Evolutionary conservation across 176 grass and related monocot species (phyloP), one percentile per base, ranked within the genome.

Genomic region (Eremochloa ophiuroides): DNA sequence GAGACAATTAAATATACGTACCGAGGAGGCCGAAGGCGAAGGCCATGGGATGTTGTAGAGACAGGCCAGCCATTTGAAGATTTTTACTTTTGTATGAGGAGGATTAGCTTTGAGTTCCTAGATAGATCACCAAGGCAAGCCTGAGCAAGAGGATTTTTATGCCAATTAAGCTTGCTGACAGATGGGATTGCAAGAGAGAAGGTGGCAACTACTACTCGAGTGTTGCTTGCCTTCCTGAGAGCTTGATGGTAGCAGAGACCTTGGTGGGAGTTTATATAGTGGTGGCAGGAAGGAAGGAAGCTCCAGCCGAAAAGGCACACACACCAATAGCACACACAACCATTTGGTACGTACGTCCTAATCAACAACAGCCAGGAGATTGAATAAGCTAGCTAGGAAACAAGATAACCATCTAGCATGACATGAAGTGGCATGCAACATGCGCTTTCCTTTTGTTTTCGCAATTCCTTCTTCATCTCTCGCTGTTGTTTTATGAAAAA

Each of bases 11-110:
- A n/a, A n/a, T n/a, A 35, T 1, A 35, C 3, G 65, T 86, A 93
- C 92, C 92, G 78, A 94, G 65, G 73, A 94, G 84, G 35, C 92
- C 92, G 53, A 94, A 94, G 41, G 75, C 17, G 30, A 91, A 91
- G 34, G 81, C 91, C 91, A 77, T 76, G 9, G 91, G 91, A n/a
- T 93, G 85, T 9, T 88, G 66, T 59, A 83, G 64, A 15, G 91
- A 93, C 17, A 93, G 17, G 62, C 85, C 85, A 56, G 85, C 91
- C 91, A 93, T 93, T 71, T 53, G 67, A 77, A 23, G 74, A 62
- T 38, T 41, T 12, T 71, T 15, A 47, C 46, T 67, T 46, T 3
- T 50, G 7, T 50, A 15, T 56, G 15, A 65, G 71, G 18, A 55
- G 30, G 48, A 50, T n/a, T n/a, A n/a, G n/a, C n/a, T n/a, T n/a